These are phyloP conservation scores for Silene coronaria DNA, from an alignment of 179 eudicot species.

Conservation along the genomic window DNA sequence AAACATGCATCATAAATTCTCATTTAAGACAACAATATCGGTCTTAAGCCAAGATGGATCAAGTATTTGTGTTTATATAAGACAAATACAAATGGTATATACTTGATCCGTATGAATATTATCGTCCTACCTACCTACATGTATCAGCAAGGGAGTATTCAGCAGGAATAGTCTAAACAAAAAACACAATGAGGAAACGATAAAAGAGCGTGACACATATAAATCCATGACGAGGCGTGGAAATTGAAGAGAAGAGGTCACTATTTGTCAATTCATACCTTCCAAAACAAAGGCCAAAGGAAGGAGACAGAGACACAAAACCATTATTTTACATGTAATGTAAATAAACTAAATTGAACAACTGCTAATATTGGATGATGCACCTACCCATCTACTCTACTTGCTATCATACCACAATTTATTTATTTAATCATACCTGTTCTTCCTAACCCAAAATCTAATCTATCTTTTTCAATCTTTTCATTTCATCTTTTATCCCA, in stretches of 20 bases:
- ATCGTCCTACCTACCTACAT: no score
- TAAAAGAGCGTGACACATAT: constrained; percentile 9
- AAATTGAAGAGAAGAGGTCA: background rate
- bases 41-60: no score
- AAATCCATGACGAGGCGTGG: background rate
- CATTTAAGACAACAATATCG: no score
- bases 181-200: no score
- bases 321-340: background rate
- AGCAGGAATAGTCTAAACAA: no score
- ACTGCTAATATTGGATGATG: constrained; percentile 1
- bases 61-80: no score
- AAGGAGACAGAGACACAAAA: constrained; percentile 17
- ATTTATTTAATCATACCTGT: background rate
- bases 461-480: background rate
- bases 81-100: no score
- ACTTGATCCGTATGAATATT: no score
- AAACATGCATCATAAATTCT: no score
- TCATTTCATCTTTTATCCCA: background rate
- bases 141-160: no score
- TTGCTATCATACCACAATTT: background rate
- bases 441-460: background rate
- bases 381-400: constrained; percentile 5
- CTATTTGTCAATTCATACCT: constrained; percentile 6
- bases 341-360: background rate
- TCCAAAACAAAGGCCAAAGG: background rate